A percentile compares a stretch with the other conserved stretches of the same genome.
phyloP scores from a whole-genome alignment of 1,139 yeast genomes.

The Candida sp. region DNA sequence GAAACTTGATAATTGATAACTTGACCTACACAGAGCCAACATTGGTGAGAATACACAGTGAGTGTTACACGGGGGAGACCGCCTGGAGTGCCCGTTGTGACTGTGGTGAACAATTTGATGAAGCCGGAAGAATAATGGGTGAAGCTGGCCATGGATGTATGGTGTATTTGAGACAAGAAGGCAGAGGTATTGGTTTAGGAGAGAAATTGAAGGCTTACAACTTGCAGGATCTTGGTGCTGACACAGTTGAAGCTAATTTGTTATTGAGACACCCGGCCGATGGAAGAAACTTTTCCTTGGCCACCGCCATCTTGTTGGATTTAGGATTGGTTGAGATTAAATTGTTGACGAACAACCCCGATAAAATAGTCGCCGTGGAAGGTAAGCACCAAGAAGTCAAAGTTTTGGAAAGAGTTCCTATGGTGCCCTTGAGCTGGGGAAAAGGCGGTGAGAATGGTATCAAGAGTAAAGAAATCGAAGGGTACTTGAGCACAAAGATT shows the following conservation, averaged over 20 bases:
- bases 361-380: constrained; percentile 93
- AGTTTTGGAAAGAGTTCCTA: constrained; percentile 89
- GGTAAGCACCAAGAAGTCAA: constrained; percentile 72
- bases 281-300: constrained; percentile 89
- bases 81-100: constrained; percentile 99
- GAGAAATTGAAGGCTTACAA: constrained; percentile 98
- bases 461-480: constrained; percentile 84
- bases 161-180: constrained; percentile 96
- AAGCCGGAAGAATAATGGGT: constrained; percentile 95
- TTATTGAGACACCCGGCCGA: constrained; percentile 97
- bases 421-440: constrained; percentile 95
- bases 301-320: constrained; percentile 90
- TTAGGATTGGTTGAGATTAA: constrained; percentile 76
- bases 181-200: constrained; percentile 97
- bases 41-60: constrained; percentile 83
- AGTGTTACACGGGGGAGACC: constrained; percentile 98
- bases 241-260: constrained; percentile 95
- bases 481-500: constrained; percentile 90
- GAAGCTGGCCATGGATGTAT: constrained; percentile 88
- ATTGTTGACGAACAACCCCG: constrained; percentile 93
- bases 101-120: constrained; percentile 99
- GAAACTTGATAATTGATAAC: constrained; percentile 50
- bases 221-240: constrained; percentile 97
- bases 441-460: constrained; percentile 57
- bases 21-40: constrained; percentile 53